Conservation (phyloP, 2,329 filamentous ascomycete species). For the Microsporum ferrugineum region DNA sequence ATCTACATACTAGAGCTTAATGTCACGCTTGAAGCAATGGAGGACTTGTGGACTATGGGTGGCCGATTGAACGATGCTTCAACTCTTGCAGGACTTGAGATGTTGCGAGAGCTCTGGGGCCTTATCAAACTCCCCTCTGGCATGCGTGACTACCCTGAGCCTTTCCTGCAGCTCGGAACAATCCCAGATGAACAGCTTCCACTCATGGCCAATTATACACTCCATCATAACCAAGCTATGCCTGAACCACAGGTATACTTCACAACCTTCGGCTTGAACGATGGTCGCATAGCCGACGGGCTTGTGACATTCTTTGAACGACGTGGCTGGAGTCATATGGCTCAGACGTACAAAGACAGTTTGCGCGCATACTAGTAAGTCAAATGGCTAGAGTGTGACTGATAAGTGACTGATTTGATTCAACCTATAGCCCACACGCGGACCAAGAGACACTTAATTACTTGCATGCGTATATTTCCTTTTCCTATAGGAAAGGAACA, state of each 20-base stretch:
- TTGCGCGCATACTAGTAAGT: conserved; percentile 4
- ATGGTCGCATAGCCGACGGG: neutral
- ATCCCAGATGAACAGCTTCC: conserved; percentile 5
- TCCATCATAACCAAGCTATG: neutral
- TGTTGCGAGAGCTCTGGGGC: conserved; percentile 13
- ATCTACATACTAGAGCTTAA: conserved; percentile 13
- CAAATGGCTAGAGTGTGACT: neutral
- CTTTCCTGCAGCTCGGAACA: neutral
- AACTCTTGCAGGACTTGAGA: conserved; percentile 10
- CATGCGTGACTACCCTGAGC: neutral
- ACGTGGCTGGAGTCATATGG: neutral
- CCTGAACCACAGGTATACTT: conserved; percentile 3
- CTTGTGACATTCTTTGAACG: conserved; percentile 2
- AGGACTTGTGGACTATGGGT: conserved; percentile 16
- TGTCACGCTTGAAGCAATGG: conserved; percentile 11
- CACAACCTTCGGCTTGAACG: neutral
- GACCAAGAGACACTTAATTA: conserved; percentile 2
- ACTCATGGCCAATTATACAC: conserved; percentile 1
- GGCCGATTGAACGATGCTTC: conserved; percentile 10
- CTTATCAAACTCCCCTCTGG: conserved; percentile 3
- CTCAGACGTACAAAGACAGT: conserved; percentile 13
- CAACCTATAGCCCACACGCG: neutral
- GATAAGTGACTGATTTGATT: neutral
- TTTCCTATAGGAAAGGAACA: neutral
- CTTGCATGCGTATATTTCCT: neutral